Evolutionary conservation across 345 rosid genomes (phyloP).

Genomic region (Rhodamnia rubescens): DNA sequence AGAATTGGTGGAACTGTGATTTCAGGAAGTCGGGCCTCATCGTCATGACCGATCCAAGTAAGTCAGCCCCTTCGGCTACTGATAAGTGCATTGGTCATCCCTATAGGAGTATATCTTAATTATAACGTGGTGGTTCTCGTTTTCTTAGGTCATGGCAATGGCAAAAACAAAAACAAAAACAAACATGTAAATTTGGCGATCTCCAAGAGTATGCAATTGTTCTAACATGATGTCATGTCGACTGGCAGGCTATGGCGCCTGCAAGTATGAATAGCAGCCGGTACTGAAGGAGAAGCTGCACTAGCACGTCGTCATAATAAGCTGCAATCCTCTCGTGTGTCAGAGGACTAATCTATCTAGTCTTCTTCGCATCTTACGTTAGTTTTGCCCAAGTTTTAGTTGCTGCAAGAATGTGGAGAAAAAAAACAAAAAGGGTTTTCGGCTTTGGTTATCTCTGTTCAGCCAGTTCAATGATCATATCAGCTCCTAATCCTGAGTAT

Average conservation of each 20-base stretch:
- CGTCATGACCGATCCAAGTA: constrained; percentile 53
- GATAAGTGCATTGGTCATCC: not conserved
- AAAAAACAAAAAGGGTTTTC: too few species aligned
- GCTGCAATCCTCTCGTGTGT: not conserved
- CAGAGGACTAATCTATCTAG: not conserved
- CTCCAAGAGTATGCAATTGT: not conserved
- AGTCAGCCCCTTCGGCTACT: not conserved
- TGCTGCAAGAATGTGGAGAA: not conserved
- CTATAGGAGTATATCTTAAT: not conserved
- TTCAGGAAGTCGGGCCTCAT: constrained; percentile 51
- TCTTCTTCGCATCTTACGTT: not conserved
- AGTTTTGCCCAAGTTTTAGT: not conserved
- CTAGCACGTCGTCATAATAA: not conserved
- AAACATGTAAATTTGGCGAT: not conserved
- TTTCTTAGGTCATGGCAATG: not conserved
- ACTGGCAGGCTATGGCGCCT: constrained; percentile 41
- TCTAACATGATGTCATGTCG: not conserved
- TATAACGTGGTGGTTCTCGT: not conserved
- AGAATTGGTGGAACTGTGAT: constrained; percentile 57
- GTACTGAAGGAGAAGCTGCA: not conserved
- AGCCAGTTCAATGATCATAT: not conserved
- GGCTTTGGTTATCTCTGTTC: not conserved
- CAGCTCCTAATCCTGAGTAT: not conserved
- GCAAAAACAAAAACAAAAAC: not conserved
- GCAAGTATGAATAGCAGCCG: constrained; percentile 13